Evolutionary conservation across 2,329 filamentous ascomycete genomes (phyloP), one percentile per base, ranked within the genome.

Genomic region (Rutstroemia sydowiana): DNA sequence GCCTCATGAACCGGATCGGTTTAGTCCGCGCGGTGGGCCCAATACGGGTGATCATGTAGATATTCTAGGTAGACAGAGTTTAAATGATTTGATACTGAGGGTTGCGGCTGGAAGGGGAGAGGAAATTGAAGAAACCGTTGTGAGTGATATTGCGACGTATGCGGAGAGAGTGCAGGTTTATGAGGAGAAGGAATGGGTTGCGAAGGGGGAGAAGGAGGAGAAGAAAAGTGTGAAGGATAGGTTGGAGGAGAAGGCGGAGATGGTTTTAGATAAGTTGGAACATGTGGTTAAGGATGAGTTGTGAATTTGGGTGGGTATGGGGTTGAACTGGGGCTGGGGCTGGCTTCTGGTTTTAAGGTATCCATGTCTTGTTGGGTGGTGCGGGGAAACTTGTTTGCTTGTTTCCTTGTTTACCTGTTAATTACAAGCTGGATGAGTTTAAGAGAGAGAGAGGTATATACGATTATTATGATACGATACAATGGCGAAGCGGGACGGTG

Each of bases 1-100:
- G 93, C 87, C 85, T 1, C 93, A 98, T 65, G 91, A 97, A 64
- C 93, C 93, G 1, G 92, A 96, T 61, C 74, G 88, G 16, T 98
- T 96, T 68, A 92, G 84, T 61, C 89, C 93, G 0, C 75, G 93
- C 49, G 82, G 82, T 16, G 82, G 81, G 0, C 79, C 81, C 21
- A 81, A 81, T 55, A 82, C 78, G 55, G 91, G 90, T 13, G 93
- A 98, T 65, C 93, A 98, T 65, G 93, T 98, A 46, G 93, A 98
- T 66, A 98, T 98, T 53, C 75, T 98, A 2, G 93, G 93, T 1
- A 76, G 93, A 28, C 84, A 90, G 59, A 89, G 82, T 30, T 75
- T 98, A 23, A 98, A 98, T 63, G 93, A 98, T 68, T 72, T 97
- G 45, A 85, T 98, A 44, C 70, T 98, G 54, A 78, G 84, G 48